Evolutionary conservation across 2,329 filamentous ascomycete species (phyloP).

Genomic region (Graphiopsis chlorocephala): DNA sequence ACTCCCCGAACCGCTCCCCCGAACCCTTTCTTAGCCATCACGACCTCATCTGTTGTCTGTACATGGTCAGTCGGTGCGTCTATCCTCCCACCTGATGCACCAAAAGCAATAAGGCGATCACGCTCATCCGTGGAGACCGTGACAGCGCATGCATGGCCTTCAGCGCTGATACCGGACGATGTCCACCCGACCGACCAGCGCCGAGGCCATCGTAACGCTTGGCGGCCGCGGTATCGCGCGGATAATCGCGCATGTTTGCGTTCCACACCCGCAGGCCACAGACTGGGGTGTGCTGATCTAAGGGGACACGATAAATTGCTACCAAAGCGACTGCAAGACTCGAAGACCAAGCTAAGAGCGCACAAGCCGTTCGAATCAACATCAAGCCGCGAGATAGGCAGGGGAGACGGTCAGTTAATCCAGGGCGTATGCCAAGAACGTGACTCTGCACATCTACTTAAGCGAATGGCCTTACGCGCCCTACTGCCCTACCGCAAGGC

Average conservation of each 20-base stretch:
- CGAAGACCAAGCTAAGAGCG: background rate
- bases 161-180: background rate
- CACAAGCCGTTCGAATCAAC: background rate
- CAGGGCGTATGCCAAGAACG: background rate
- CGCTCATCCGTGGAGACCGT: background rate
- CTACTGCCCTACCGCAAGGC: background rate
- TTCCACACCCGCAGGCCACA: background rate
- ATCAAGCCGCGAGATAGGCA: background rate
- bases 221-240: background rate
- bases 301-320: background rate
- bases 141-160: conserved; percentile 6
- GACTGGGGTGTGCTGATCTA: background rate
- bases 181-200: background rate
- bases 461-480: conserved; percentile 9
- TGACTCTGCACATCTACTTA: conserved; percentile 1
- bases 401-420: background rate
- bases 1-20: conserved; percentile 7
- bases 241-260: background rate
- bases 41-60: background rate
- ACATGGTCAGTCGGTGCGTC: background rate
- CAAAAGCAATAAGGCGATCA: background rate
- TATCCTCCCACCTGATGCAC: background rate
- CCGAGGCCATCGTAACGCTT: conserved; percentile 1
- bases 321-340: background rate
- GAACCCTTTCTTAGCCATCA: background rate